Base-by-base conservation (phyloP, 106 monocot species). In the Dendrobium chrysotoxum region DNA sequence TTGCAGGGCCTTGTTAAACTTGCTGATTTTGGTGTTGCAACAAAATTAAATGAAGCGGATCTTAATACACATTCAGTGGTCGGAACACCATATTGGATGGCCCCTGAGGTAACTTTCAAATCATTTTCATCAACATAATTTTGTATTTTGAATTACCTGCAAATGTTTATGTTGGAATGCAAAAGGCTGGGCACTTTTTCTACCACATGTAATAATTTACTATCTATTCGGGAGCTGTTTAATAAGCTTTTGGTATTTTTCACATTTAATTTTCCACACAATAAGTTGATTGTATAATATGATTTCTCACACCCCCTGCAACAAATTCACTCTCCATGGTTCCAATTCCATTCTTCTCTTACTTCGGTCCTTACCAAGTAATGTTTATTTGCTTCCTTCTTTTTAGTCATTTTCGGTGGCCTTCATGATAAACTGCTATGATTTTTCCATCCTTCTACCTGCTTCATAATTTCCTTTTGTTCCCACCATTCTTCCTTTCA, bases 41-140 rank as follows among this genome's bases (percentile, higher is more conserved):
- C 97, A 68, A 98, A 98, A 80, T 85, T 98, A 64, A 98, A 94
- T 75, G 97, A 98, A 77, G 97, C 97, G 53, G 97, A 98, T 86
- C 85, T 98, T 41, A 98, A 98, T 85, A 98, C 97, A 75, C 97
- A 98, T 84, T 98, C 97, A 11, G 97, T 98, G 57, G 97, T 98
- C 87, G 97, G 97, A 79, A 98, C 97, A 40, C 97, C 97, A 61
- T 98, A 98, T 79, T 98, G 97, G 97, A 98, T 98, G 97, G 97
- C 97, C 15, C 97, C 97, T 75, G 97, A 98, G 91, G 97, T 98
- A 76, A 7, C 44, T 20, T 17, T 67, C 28, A 40, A 66, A 28
- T 17, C 41, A 75, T 75, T 42, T 75, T 75, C 31, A 50, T 71
- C 35, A 38, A 13, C 71, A 71, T 38, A 28, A 28, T 28, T 28